Percentiles rank a stretch among this genome's conserved stretches.
Conservation (phyloP, 306 rosid species). For the Lagenaria siceraria region DNA sequence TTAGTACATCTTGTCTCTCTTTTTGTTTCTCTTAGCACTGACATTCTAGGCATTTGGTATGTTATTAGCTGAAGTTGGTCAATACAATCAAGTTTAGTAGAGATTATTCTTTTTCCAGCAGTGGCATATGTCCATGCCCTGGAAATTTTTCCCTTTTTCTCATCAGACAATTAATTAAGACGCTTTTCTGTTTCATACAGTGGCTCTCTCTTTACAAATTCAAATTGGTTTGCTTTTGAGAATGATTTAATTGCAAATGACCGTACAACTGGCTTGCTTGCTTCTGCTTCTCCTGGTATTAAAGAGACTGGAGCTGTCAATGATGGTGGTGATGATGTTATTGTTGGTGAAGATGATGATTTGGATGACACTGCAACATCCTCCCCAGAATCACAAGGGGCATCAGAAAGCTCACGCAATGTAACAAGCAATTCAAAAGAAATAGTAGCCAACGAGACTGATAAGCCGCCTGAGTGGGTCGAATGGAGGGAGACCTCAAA, state of each 20-base stretch:
- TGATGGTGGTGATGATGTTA: conserved; percentile 34
- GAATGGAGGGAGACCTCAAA: conserved; percentile 97
- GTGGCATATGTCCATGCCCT: background rate
- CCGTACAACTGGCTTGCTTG: conserved; percentile 48
- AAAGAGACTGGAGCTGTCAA: conserved; percentile 28
- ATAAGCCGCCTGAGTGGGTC: conserved; percentile 94
- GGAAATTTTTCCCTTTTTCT: background rate
- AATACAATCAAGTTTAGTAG: background rate
- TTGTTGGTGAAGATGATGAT: conserved; percentile 68
- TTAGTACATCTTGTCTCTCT: background rate
- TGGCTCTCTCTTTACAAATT: conserved; percentile 89
- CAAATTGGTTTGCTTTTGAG: conserved; percentile 97
- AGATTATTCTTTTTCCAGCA: background rate
- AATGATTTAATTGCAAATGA: conserved; percentile 59
- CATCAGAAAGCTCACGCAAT: conserved; percentile 17
- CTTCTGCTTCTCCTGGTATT: conserved; percentile 62
- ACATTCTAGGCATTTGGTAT: background rate
- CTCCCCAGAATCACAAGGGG: conserved; percentile 41
- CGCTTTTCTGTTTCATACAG: conserved; percentile 32
- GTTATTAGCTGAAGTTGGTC: background rate
- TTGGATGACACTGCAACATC: conserved; percentile 76
- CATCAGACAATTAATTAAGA: background rate
- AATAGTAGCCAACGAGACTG: conserved; percentile 33
- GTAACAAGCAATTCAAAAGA: conserved; percentile 12
- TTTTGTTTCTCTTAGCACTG: background rate